phyloP scores from a whole-genome alignment of 2,329 filamentous ascomycete species.

The Paecilomyces sp. region DNA sequence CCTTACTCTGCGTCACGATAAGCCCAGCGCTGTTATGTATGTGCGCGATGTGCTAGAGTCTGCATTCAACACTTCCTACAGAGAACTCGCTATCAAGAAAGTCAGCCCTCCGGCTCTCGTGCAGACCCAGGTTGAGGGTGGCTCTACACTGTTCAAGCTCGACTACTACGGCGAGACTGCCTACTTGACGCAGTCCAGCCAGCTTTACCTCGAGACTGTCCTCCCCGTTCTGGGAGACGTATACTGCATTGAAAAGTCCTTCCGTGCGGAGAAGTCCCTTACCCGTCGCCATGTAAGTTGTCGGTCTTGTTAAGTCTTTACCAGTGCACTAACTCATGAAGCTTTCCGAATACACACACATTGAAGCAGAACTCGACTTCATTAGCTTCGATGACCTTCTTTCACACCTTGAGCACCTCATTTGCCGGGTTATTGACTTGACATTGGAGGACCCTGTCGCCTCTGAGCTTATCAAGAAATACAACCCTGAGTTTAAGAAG shows the following conservation, averaged over 20 bases:
- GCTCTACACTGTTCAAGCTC: constrained; percentile 82
- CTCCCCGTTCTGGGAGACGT: constrained; percentile 87
- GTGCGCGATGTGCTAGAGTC: constrained; percentile 74
- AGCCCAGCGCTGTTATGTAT: constrained; percentile 76
- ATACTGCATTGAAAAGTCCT: constrained; percentile 97
- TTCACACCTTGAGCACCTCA: constrained; percentile 74
- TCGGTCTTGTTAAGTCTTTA: background rate
- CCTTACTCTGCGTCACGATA: constrained; percentile 77
- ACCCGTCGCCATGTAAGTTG: constrained; percentile 66
- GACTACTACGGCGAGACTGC: constrained; percentile 84
- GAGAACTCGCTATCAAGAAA: constrained; percentile 70
- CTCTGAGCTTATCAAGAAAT: constrained; percentile 66
- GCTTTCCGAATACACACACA: constrained; percentile 90
- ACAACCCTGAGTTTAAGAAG: constrained; percentile 83
- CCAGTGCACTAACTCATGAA: background rate
- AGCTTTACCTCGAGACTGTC: constrained; percentile 94
- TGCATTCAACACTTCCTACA: constrained; percentile 73
- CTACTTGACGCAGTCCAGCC: constrained; percentile 93
- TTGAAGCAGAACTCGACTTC: constrained; percentile 94
- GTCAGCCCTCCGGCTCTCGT: constrained; percentile 86
- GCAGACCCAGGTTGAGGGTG: constrained; percentile 91
- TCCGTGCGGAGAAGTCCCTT: constrained; percentile 93
- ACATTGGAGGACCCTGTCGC: constrained; percentile 67
- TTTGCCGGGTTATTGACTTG: constrained; percentile 77
- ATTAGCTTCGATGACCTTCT: constrained; percentile 89